Base-by-base conservation (phyloP, 441 rosid species). In the Theobroma grandiflorum region DNA sequence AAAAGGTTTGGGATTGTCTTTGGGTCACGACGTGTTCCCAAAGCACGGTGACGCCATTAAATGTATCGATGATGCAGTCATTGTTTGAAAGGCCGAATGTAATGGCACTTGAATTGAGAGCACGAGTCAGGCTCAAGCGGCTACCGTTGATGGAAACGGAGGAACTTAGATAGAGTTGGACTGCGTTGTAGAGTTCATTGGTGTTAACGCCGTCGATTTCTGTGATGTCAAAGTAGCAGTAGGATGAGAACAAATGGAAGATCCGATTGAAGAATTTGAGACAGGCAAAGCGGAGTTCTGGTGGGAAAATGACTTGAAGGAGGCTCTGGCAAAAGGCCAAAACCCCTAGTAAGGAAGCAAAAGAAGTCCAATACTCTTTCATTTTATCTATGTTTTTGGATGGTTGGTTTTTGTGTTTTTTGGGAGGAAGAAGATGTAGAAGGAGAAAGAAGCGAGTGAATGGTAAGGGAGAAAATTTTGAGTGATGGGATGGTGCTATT, bases 161-260 rank as follows among this genome's bases (percentile, higher is more conserved):
- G 78, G 94, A 89, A 89, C 95, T 91, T 0, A 96, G 87, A 85
- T 96, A 96, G 68, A 95, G 94, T 82, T 94, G 97, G 80, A 93
- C 94, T 35, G 99, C 99, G 94, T 85, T 88, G 87, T 95, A 95
- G 83, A 96, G 99, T 84, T 96, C 98, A 89, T 96, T 94, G 89
- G 98, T 93, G 88, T 96, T 94, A 75, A 96, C 98, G 62, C 97
- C 98, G 81, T 96, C 94, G 79, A 93, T 93, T 87, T 96, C 98
- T 1, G 98, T 93, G 79, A 94, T 92, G 80, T 96, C 99, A 76
- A 90, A 94, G 90, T 93, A 94, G 75, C 89, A 88, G 81, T 87
- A 86, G 42, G 91, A 72, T 47, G 93, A 90, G 85, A 92, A 90
- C 76, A 89, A 63, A 82, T 84, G 85, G 78, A 89, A 86, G 85